A percentile compares a stretch with the other conserved stretches of the same genome.
Conservation (phyloP, 2,329 filamentous ascomycete species). For the Cryphonectria parasitica region DNA sequence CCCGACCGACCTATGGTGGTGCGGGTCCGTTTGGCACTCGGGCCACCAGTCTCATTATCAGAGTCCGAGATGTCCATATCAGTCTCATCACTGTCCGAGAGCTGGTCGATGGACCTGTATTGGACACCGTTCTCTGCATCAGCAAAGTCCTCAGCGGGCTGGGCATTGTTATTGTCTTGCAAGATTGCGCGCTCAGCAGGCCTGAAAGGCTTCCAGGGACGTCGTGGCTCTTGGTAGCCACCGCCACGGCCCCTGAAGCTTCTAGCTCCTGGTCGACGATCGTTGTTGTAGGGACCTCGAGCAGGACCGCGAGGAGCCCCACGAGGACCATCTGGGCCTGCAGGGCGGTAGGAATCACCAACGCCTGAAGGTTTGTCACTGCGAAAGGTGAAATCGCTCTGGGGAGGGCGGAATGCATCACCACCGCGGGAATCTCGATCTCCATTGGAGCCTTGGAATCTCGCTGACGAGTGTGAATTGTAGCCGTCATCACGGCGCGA, state of each 20-base stretch:
- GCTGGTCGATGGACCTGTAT: conserved; percentile 58
- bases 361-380: conserved; percentile 56
- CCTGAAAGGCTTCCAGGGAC: conserved; percentile 37
- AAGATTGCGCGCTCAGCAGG: conserved; percentile 56
- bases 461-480: conserved; percentile 16
- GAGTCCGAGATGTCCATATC: conserved; percentile 67
- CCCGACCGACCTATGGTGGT: conserved; percentile 35
- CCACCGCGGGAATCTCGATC: conserved; percentile 15
- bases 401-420: conserved; percentile 41
- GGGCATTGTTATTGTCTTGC: conserved; percentile 45
- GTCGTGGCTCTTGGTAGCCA: conserved; percentile 15
- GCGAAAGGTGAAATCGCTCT: conserved; percentile 61
- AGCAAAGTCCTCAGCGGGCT: conserved; percentile 52
- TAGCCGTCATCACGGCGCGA: conserved; percentile 17
- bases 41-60: conserved; percentile 43
- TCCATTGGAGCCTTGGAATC: conserved; percentile 17
- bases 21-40: conserved; percentile 49
- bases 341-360: conserved; percentile 40
- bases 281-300: conserved; percentile 6
- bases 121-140: conserved; percentile 51
- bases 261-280: background rate
- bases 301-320: conserved; percentile 26
- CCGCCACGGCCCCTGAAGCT: conserved; percentile 16
- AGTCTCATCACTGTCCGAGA: conserved; percentile 66
- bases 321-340: conserved; percentile 15